These are phyloP conservation scores for Malassezia brasiliensis DNA, from an alignment of 1,284 basidiomycete species.

Conservation along the genomic window DNA sequence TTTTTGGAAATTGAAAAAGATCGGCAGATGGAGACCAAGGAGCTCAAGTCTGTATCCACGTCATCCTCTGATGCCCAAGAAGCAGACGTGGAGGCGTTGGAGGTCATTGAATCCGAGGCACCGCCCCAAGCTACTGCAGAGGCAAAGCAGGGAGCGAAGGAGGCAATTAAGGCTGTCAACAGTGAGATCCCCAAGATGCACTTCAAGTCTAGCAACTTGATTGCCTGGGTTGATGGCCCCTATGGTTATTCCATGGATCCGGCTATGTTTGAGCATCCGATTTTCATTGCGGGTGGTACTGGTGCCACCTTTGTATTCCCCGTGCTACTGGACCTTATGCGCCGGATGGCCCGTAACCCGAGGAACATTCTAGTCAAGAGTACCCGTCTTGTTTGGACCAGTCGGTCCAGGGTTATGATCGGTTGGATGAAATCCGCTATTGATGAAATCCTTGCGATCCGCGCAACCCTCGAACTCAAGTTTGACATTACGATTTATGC, in stretches of 20 bases:
- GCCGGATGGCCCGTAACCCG: neutral
- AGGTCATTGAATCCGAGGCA: no score
- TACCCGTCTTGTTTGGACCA: neutral
- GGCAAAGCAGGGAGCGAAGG: no score
- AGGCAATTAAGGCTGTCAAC: no score
- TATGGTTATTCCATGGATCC: neutral
- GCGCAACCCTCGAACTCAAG: neutral
- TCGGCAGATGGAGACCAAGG: no score
- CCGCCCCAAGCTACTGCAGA: no score
- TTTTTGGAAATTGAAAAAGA: neutral
- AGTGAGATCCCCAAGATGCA: no score
- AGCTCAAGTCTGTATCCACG: no score
- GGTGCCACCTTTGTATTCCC: slow-evolving; percentile 26
- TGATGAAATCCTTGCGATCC: neutral
- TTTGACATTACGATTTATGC: neutral
- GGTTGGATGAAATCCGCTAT: neutral
- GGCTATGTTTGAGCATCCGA: neutral
- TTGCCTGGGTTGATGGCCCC: slow-evolving; percentile 4
- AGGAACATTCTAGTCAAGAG: neutral
- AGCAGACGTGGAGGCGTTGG: no score
- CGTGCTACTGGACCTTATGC: neutral
- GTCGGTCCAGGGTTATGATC: slow-evolving; percentile 1
- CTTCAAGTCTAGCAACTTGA: neutral
- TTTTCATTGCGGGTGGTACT: slow-evolving; percentile 10
- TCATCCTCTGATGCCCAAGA: neutral